phyloP scores from a whole-genome alignment of 2,329 filamentous ascomycete genomes.

The Neofusicoccum cordaticola region DNA sequence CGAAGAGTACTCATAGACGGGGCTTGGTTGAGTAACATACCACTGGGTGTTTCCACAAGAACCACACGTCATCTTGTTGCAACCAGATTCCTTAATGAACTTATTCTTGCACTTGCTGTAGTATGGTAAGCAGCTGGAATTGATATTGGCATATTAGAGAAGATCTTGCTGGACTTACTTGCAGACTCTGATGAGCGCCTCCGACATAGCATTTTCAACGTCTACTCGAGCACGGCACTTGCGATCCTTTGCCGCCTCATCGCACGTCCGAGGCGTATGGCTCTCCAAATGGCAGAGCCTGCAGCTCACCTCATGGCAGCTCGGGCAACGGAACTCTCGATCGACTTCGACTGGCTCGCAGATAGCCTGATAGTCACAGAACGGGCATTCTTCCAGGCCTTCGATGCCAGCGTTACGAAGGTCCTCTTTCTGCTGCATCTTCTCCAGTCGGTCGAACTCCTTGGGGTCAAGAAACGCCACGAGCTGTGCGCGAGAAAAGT shows the following conservation, averaged over 20 bases:
- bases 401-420: slow-evolving; percentile 69
- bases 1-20: not conserved
- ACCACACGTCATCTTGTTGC: slow-evolving; percentile 79
- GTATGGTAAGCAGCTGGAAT: not conserved
- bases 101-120: slow-evolving; percentile 59
- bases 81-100: slow-evolving; percentile 76
- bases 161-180: slow-evolving; percentile 42
- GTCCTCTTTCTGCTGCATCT: slow-evolving; percentile 67
- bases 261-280: slow-evolving; percentile 71
- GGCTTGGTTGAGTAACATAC: slow-evolving; percentile 33
- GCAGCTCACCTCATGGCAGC: slow-evolving; percentile 57
- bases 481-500: slow-evolving; percentile 58
- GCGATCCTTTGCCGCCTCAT: slow-evolving; percentile 60
- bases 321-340: slow-evolving; percentile 71
- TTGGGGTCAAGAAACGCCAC: slow-evolving; percentile 57
- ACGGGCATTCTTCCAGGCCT: slow-evolving; percentile 72
- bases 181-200: slow-evolving; percentile 73
- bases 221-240: slow-evolving; percentile 61
- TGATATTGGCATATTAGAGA: too few relatives aligned
- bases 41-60: slow-evolving; percentile 57
- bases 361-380: slow-evolving; percentile 77
- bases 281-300: slow-evolving; percentile 63
- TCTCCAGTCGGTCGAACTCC: slow-evolving; percentile 61
- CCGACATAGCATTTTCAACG: slow-evolving; percentile 82
- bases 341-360: slow-evolving; percentile 65